Percentiles rank a stretch among this genome's conserved stretches.
These are phyloP conservation scores for Aschersonia sp. DNA, from an alignment of 2,329 filamentous ascomycete species.

Conservation along the genomic window DNA sequence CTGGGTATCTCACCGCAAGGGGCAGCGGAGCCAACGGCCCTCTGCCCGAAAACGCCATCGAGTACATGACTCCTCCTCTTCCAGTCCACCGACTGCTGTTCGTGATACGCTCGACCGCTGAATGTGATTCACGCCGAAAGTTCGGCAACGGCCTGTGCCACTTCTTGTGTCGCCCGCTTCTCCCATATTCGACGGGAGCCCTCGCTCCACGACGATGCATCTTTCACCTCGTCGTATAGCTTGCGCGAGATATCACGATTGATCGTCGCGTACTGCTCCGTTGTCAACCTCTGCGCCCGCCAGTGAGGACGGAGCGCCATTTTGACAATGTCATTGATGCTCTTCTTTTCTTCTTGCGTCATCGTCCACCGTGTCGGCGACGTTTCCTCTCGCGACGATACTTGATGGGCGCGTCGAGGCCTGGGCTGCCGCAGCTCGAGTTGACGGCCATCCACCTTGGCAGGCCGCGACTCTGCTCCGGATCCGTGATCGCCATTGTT, in stretches of 20 bases:
- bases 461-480: constrained; percentile 19
- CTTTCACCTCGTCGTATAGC: constrained; percentile 58
- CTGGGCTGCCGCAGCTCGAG: constrained; percentile 39
- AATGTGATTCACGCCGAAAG: constrained; percentile 28
- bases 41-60: constrained; percentile 12
- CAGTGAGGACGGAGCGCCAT: constrained; percentile 71
- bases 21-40: background rate
- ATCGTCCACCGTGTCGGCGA: constrained; percentile 54
- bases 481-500: constrained; percentile 30
- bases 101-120: background rate
- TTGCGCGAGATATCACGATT: constrained; percentile 80
- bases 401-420: constrained; percentile 28
- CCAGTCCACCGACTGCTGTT: too few relatives aligned
- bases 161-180: constrained; percentile 62
- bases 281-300: constrained; percentile 61
- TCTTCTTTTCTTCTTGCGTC: constrained; percentile 72
- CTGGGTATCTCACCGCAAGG: constrained; percentile 17
- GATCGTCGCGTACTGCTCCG: constrained; percentile 83
- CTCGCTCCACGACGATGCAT: constrained; percentile 44
- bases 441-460: constrained; percentile 13
- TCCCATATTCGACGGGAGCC: constrained; percentile 58
- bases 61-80: background rate
- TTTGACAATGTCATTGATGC: constrained; percentile 79
- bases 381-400: constrained; percentile 37
- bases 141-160: constrained; percentile 55